Evolutionary conservation across 1,284 basidiomycete species (phyloP).

Genomic region (Sporisorium iseilematis-ciliati): DNA sequence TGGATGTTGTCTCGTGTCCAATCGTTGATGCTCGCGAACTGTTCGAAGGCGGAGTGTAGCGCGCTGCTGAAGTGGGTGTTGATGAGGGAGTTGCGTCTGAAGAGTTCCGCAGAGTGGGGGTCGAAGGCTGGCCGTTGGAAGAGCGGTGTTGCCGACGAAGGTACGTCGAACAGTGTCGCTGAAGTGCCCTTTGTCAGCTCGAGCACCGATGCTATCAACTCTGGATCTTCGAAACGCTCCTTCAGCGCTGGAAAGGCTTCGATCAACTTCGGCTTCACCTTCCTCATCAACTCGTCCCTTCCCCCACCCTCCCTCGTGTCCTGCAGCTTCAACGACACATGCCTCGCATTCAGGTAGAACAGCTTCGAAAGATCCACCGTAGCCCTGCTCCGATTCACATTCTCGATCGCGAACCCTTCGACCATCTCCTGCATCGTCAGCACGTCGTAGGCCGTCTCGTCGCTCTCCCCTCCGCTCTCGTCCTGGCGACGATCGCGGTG

Average conservation of each 20-base stretch:
- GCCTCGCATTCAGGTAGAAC: slow-evolving; percentile 61
- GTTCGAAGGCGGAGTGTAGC: no score
- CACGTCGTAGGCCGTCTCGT: slow-evolving; percentile 46
- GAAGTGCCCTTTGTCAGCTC: slow-evolving; percentile 30
- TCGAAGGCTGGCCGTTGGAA: slow-evolving; percentile 18
- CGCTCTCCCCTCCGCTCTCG: slow-evolving; percentile 8
- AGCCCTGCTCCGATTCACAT: slow-evolving; percentile 63
- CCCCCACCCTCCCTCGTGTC: slow-evolving; percentile 17
- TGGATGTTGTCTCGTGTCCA: slow-evolving; percentile 31
- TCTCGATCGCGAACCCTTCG: slow-evolving; percentile 47
- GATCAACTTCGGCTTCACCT: slow-evolving; percentile 12
- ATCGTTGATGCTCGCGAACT: not conserved
- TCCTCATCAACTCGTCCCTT: slow-evolving; percentile 29
- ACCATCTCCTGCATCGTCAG: slow-evolving; percentile 59
- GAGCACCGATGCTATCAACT: slow-evolving; percentile 19
- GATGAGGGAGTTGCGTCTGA: slow-evolving; percentile 13
- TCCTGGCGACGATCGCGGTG: no score
- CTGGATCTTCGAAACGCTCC: not conserved
- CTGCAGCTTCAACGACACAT: slow-evolving; percentile 54
- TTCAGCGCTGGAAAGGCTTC: slow-evolving; percentile 16
- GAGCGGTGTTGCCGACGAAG: slow-evolving; percentile 23
- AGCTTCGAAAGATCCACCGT: slow-evolving; percentile 60
- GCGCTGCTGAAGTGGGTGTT: slow-evolving; percentile 24
- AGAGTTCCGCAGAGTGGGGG: slow-evolving; percentile 4
- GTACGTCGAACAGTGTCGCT: slow-evolving; percentile 34